phyloP scores from a whole-genome alignment of 164 flowering plant species.

The Paratinospora sagittata region DNA sequence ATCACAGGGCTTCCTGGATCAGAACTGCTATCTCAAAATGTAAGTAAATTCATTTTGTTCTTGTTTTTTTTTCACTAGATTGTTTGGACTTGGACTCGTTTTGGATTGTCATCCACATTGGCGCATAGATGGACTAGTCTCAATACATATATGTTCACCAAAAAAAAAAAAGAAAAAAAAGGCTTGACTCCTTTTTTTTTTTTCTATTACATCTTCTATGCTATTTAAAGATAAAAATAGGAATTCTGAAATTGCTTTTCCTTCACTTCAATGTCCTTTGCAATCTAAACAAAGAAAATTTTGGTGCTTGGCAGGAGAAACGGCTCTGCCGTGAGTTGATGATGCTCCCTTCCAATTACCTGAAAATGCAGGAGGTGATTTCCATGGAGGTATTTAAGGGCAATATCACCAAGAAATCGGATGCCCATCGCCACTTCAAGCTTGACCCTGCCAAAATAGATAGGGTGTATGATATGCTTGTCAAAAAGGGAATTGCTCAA shows the following conservation, averaged over 20 bases:
- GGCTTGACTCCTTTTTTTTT: too few relatives aligned
- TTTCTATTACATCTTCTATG: too few relatives aligned
- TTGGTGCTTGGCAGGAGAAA: constrained; percentile 51
- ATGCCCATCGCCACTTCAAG: constrained; percentile 65
- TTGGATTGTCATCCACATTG: not conserved
- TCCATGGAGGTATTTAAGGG: constrained; percentile 54
- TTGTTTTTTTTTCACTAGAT: too few relatives aligned
- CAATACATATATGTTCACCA: too few relatives aligned
- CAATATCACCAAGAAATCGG: constrained; percentile 52
- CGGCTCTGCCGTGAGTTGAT: constrained; percentile 61
- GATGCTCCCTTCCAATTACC: constrained; percentile 73
- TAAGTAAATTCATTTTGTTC: too few relatives aligned
- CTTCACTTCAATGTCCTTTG: not conserved
- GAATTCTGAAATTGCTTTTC: not conserved
- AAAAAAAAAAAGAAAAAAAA: too few relatives aligned
- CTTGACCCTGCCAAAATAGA: constrained; percentile 76
- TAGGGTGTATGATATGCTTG: constrained; percentile 71
- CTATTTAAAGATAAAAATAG: too few relatives aligned
- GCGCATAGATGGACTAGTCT: too few relatives aligned
- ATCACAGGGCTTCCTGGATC: constrained; percentile 67
- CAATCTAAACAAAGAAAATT: not conserved
- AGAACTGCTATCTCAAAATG: constrained; percentile 64
- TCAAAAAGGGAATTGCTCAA: constrained; percentile 51
- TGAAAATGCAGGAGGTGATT: constrained; percentile 59
- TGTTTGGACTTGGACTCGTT: not conserved